Base-by-base conservation (phyloP, 2,329 filamentous ascomycete genomes). In the Fusarium albosuccineum region DNA sequence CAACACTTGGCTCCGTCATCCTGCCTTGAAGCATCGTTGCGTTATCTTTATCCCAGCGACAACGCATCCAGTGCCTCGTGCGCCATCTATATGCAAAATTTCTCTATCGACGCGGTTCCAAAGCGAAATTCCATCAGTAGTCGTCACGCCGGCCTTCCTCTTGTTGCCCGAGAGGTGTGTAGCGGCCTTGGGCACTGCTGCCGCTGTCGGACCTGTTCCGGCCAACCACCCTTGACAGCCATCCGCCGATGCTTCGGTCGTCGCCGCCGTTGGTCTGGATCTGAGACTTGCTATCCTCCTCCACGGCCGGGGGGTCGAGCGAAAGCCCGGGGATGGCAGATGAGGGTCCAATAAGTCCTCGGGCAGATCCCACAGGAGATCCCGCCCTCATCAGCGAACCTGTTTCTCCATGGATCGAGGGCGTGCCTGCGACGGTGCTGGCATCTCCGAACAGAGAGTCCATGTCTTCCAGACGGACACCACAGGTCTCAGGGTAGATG, bases 391-490 rank as follows among this genome's bases (percentile, higher is more conserved):
- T 89, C 10, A 97, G 83, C 3, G 93, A 93, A n/a, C 92, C 93
- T 9, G 90, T 89, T 80, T 97, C 94, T 57, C 90, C 90, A 60
- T 89, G 86, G 2, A 93, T 85, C 44, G 89, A 88, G 2, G 95
- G 94, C 0, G 95, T 97, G 40, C 84, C 86, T 50, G 92, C 90
- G 10, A 91, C 88, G 3, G 93, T 94, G 27, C 92, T 96, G 36
- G 94, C 92, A 78, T 99, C 96, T 68, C 96, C 96, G 75, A 99
- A 99, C 14, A 99, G 82, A 3, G 89, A 87, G 77, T 97, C 93
- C 96, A 99, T 99, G 71, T 99, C 96, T 80, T 99, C 96, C 51
- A 99, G 86, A 59, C 94, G 91, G 60, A 99, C 90, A 73, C 97
- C 97, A 70, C 94, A 96, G 0, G 96, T 99, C 80, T 99, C 96